These are phyloP conservation scores for Spathaspora hagerdaliae DNA, from an alignment of 805 yeast genomes.

Conservation along the genomic window DNA sequence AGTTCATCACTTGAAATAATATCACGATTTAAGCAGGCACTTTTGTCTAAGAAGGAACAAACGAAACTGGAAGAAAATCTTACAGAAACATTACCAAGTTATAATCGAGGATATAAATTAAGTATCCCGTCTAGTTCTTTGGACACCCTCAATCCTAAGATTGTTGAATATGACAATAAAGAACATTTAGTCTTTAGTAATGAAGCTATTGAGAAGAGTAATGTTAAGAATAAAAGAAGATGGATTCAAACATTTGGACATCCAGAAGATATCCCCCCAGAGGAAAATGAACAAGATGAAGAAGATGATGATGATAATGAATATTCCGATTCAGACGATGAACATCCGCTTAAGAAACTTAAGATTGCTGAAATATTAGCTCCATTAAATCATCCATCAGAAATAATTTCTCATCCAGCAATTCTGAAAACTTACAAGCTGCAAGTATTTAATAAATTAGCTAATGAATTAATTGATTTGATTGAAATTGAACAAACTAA, in stretches of 20 bases:
- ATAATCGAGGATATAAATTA: constrained; percentile 29
- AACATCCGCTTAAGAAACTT: constrained; percentile 26
- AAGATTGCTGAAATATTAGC: constrained; percentile 50
- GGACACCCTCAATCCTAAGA: constrained; percentile 24
- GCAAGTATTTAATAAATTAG: constrained; percentile 48
- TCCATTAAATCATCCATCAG: constrained; percentile 80
- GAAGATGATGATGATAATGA: constrained; percentile 12
- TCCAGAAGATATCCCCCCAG: constrained; percentile 8
- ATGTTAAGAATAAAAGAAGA: constrained; percentile 27
- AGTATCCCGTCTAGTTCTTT: background rate
- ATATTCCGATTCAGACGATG: constrained; percentile 14
- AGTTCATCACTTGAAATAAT: constrained; percentile 35
- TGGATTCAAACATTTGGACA: constrained; percentile 29
- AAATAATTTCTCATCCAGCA: constrained; percentile 67
- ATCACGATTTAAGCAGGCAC: constrained; percentile 35
- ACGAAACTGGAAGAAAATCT: constrained; percentile 1
- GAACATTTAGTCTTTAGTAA: constrained; percentile 35
- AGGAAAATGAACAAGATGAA: constrained; percentile 16
- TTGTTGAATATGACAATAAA: constrained; percentile 36
- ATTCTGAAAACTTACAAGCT: constrained; percentile 62
- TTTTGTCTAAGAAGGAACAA: constrained; percentile 7
- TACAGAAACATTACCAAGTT: constrained; percentile 8
- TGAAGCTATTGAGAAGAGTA: constrained; percentile 26
- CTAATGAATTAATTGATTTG: constrained; percentile 68
- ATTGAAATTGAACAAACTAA: constrained; percentile 80